phyloP scores from a whole-genome alignment of 164 flowering plant genomes.

The Sextonia rubra region DNA sequence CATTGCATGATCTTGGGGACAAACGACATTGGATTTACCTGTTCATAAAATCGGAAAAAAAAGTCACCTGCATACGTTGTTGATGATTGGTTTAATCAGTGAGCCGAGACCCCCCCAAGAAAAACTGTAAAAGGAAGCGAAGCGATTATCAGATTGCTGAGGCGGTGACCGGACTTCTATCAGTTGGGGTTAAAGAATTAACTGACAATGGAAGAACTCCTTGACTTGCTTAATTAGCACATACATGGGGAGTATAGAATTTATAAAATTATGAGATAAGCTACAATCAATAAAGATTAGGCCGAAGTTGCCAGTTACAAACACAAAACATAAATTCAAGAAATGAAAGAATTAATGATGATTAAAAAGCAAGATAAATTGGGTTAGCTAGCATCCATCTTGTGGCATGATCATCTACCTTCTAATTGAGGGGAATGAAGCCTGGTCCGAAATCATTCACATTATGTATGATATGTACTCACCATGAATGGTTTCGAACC shows the following conservation, averaged over 20 bases:
- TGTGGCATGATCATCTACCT: not conserved
- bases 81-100: too few species aligned
- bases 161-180: not conserved
- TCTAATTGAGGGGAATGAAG: slow-evolving; percentile 58
- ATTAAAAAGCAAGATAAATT: too few species aligned
- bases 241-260: too few species aligned
- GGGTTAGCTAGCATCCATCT: not conserved
- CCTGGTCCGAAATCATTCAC: slow-evolving; percentile 85
- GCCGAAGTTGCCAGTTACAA: too few species aligned
- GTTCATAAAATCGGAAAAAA: not conserved
- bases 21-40: not conserved
- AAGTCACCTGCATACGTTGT: too few species aligned
- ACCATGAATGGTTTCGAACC: slow-evolving; percentile 48
- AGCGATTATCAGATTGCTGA: not conserved
- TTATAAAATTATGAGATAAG: too few species aligned
- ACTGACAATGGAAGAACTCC: too few species aligned
- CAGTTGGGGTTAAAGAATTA: slow-evolving; percentile 41
- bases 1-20: not conserved
- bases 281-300: too few species aligned
- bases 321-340: too few species aligned
- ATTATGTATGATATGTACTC: not conserved
- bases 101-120: not conserved
- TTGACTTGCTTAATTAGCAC: too few species aligned
- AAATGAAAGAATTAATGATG: too few species aligned
- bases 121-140: not conserved